Base-by-base conservation (phyloP, 208 protist genomes). In the Crithidia acanthocephali region DNA sequence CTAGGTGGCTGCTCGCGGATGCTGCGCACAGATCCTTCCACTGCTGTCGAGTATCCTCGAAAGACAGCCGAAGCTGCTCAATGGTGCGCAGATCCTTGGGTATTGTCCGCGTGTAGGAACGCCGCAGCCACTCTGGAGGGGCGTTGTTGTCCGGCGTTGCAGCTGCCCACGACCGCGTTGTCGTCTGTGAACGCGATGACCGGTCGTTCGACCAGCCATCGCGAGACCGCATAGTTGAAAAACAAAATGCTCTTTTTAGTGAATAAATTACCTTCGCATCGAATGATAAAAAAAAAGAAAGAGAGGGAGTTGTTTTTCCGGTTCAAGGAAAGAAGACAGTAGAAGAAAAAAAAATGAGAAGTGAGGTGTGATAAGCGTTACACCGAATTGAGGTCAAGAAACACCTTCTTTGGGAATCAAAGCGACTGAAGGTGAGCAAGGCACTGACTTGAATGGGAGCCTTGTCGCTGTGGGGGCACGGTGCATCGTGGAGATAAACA, bases 101-200 rank as follows among this genome's bases (percentile, higher is more conserved):
- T 2, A 95, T 87, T 6, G 76, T 91, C 9, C 90, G 85, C 13
- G 85, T 91, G 74, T 91, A 95, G 7, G 76, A 33, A 0, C 86
- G 65, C 18, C 82, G 70, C 50, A 92, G 68, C 72, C 72, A 77
- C 32, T 71, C 56, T n/a, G 40, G 47, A 15, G 64, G 52, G 4
- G 48, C 64, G 23, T 69, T 15, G 23, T 2, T 6, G 13, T 59
- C 47, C 9, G 52, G 13, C 30, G 0, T 48, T 10, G 40, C n/a
- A 1, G 61, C 22, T 9, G 47, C 47, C 44, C 61, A 56, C n/a
- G 61, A 56, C 30, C 22, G 53, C 1, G 61, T 32, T 2, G 47
- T 56, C 1, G 20, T 10, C 3, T 40, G 23, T 6, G 0, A 27
- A 50, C 1, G 27, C 4, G 44, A 9, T 44, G 44, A 13, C 13